Evolutionary conservation across 306 rosid genomes (phyloP), one percentile per base, ranked within the genome.

Genomic region (Lathyrus oleraceus): DNA sequence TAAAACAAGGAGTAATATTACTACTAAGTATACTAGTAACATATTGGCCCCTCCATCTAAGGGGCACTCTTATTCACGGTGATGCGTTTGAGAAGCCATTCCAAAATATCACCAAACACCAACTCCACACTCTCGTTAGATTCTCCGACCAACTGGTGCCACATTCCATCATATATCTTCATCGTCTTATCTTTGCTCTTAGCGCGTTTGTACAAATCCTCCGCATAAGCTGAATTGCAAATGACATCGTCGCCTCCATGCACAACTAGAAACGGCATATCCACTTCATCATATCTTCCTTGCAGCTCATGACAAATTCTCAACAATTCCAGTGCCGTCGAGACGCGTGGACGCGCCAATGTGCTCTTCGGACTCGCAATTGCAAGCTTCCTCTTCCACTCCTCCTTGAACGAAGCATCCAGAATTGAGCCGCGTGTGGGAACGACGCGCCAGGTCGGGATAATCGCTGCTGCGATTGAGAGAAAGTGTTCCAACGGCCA

Each of bases 401-500:
- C 97, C 35, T 48, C 88, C 72, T 88, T 94, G 45, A 94, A 94
- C 3, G 98, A 94, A 0, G 90, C 85, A 0, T 90, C 95, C 21
- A 89, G 89, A 0, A 94, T 36, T 14, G 96, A 88, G 0, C 97
- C 96, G 4, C 98, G 95, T 1, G 97, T 94, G 16, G 98, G 97
- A 0, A 94, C 89, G 73, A 94, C 96, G 67, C 84, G 85, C 98
- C 98, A 94, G 5, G 97, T 94, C 1, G 98, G 98, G 0, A 86
- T 44, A 1, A 94, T 21, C 13, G 92, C 88, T 0, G 95, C 98
- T 0, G 67, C 95, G 3, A 87, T 9, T 25, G 85, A 87, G 1
- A 94, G 89, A 8, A 94, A 79, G 75, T 90, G 96, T 74, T 90
- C 98, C 17, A 94, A 71, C 8, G 98, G 97, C 98, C 98, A 94